Evolutionary conservation across 192 early-diverging fungal species (phyloP), one percentile per base, ranked within the genome.

Genomic region (Backusella westeae): DNA sequence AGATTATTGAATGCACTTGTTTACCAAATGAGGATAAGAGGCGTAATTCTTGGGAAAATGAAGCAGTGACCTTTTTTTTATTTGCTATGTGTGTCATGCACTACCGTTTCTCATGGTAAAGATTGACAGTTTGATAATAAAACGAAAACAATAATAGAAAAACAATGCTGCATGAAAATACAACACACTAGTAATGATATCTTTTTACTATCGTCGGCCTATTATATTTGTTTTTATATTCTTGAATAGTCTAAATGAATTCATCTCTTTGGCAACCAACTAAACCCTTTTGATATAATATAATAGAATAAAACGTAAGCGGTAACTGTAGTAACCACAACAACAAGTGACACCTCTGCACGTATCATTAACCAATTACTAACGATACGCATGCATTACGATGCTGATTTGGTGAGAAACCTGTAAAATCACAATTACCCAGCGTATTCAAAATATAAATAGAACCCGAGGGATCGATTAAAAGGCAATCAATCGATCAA

Each of bases 111-210:
- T 7, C 46, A 49, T 49, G 15, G 6, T 49, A 63, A 4, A 26
- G 56, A 63, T 63, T 63, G 56, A 63, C 56, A 63, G 56, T 14
- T 63, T 63, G 56, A 29, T 63, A 63, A 63, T 63, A 26, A 63
- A 32, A 63, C 56, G 56, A 63, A 63, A 63, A 29, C 3, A 63
- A 63, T 63, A 63, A 63, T 63, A 63, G 38, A 49, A 63, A 29
- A 26, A 26, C 56, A 63, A 63, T 21, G 10, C 56, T 63, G 56
- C 56, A 29, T 63, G 10, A 26, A 12, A 23, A 63, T 39, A 39
- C 10, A 39, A 39, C 8, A 39, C 38, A 39, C 38, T 39, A 63
- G 29, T 12, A 63, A 29, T 63, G 1, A 26, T 56, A 23, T 9
- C 21, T 56, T 56, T 39, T 32, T 32, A 52, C 14, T n/a, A 52